Percentiles rank a stretch among this genome's conserved stretches.
These are phyloP conservation scores for Porphyrellus cyaneotinctus DNA, from an alignment of 768 basidiomycete genomes.

Conservation along the genomic window DNA sequence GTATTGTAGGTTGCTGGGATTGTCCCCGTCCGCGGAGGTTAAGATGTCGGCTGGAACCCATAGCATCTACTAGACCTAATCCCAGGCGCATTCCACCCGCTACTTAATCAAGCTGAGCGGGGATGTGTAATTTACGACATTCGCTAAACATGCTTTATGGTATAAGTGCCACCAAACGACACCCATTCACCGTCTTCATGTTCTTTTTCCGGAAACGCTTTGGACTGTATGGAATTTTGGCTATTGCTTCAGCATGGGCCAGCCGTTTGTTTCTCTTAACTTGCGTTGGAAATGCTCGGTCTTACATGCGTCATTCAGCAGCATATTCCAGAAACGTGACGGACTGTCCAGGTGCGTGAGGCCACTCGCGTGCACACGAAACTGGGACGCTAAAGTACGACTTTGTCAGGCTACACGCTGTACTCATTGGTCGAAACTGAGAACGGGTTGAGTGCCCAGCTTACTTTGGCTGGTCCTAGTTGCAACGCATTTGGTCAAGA, in stretches of 20 bases:
- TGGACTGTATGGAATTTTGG: background rate
- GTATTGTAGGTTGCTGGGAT: too few relatives aligned
- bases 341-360: conserved; percentile 25
- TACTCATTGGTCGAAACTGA: conserved; percentile 37
- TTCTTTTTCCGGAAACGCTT: background rate
- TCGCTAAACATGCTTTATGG: too few relatives aligned
- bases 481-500: conserved; percentile 67
- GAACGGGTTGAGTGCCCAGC: conserved; percentile 49
- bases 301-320: background rate
- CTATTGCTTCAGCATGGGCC: background rate
- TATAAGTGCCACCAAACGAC: background rate
- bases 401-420: conserved; percentile 49
- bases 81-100: background rate
- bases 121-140: too few relatives aligned
- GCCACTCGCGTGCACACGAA: background rate
- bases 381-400: background rate
- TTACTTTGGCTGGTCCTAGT: conserved; percentile 48
- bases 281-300: background rate
- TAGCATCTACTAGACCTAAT: too few relatives aligned
- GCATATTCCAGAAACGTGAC: conserved; percentile 26
- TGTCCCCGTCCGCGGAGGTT: too few relatives aligned
- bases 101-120: too few relatives aligned
- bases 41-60: too few relatives aligned
- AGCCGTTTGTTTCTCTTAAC: background rate
- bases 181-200: background rate